Percentiles rank a stretch among this genome's conserved stretches.
phyloP scores from a whole-genome alignment of 169 alveolate species.

The Cryptosporidium felis region DNA sequence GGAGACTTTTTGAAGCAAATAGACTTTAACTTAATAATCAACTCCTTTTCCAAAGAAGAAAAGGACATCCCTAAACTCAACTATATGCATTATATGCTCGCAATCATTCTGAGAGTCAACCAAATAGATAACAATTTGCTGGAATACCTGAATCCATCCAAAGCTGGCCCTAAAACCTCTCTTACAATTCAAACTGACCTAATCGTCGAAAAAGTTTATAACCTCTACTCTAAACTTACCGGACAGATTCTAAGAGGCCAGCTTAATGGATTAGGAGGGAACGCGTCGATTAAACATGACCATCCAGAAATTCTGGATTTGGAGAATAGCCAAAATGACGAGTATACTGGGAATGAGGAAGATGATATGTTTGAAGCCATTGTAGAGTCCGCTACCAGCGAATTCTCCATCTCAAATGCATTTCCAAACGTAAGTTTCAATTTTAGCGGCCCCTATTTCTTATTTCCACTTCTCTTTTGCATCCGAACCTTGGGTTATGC shows the following conservation, averaged over 20 bases:
- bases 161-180: neutral
- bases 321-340: neutral
- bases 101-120: conserved; percentile 24
- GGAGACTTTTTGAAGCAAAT: neutral
- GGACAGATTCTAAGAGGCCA: conserved; percentile 58
- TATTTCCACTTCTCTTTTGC: neutral
- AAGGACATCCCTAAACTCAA: conserved; percentile 22
- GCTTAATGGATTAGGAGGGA: conserved; percentile 1
- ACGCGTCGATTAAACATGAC: neutral
- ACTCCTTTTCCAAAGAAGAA: neutral
- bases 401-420: conserved; percentile 3
- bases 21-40: conserved; percentile 13
- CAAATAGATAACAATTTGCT: conserved; percentile 4
- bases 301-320: neutral
- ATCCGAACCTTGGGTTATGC: too few species aligned
- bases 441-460: neutral
- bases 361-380: conserved; percentile 71
- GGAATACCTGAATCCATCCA: neutral
- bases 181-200: neutral
- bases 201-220: neutral
- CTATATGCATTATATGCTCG: conserved; percentile 27
- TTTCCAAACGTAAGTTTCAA: conserved; percentile 61
- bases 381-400: conserved; percentile 53
- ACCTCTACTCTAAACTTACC: conserved; percentile 8
- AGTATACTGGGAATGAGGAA: conserved; percentile 11